Evolutionary conservation across 345 rosid genomes (phyloP).

Genomic region (Euphorbia peplus): DNA sequence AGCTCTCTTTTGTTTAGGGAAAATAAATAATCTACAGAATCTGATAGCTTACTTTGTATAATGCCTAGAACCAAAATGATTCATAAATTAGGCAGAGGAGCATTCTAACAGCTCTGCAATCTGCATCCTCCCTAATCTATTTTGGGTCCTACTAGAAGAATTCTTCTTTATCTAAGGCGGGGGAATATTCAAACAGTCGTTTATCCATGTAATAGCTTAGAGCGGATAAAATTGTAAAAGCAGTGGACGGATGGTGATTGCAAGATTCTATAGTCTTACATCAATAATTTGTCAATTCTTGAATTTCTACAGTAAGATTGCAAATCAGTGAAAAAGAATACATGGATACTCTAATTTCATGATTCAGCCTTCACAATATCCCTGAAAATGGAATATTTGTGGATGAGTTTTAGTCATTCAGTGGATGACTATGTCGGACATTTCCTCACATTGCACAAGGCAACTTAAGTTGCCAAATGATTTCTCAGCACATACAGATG

Average conservation of each 20-base stretch:
- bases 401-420: neutral
- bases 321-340: neutral
- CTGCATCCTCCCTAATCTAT: no score
- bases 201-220: no score
- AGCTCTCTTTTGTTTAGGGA: no score
- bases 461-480: neutral
- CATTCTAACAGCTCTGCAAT: no score
- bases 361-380: neutral
- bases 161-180: no score
- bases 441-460: neutral
- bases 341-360: neutral
- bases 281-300: neutral
- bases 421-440: neutral
- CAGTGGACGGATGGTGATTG: no score
- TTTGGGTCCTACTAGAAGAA: no score
- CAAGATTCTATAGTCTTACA: neutral
- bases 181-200: no score
- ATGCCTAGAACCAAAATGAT: neutral
- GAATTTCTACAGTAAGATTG: neutral
- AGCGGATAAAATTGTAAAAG: no score
- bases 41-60: no score
- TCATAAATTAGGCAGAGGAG: no score
- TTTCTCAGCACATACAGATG: conserved; percentile 9
- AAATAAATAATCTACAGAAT: no score
- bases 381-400: neutral